Base-by-base conservation (phyloP, 805 yeast genomes). In the Danielozyma ontarioensis region DNA sequence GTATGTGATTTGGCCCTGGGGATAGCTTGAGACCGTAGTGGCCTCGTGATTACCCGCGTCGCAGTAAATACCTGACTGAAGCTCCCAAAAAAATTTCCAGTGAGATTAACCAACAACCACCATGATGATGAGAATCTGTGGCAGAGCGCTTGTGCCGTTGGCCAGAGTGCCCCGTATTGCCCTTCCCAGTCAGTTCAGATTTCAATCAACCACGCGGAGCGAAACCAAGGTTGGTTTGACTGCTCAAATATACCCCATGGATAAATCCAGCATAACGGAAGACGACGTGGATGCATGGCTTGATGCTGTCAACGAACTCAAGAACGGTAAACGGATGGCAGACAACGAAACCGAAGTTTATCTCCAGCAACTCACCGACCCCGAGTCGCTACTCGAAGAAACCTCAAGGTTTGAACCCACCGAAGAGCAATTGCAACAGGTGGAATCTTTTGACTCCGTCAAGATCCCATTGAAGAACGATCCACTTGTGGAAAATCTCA, bases 401-500 rank as follows among this genome's bases (percentile, higher is more conserved):
- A 51, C 54, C 37, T 51, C 45, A 42, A 50, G 55, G 37, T 77
- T 74, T 47, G 74, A 64, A 37, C 89, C 94, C 25, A 64, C 82
- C 3, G 71, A 63, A 23, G 80, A 74, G 45, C 96, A 89, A 57
- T 34, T 74, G 16, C 70, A 64, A 4, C 78, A 86, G 54, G 66
- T 66, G 28, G 76, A 70, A 35, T 56, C 53, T 10, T 60, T 81
- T 32, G 62, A 70, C 37, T 65, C 57, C 26, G 62, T 64, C 39
- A 72, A 76, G 10, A 62, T 86, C 19, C 95, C 96, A 17, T 50
- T 64, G 17, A 67, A 70, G 42, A 61, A 64, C 28, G 93, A 87
- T 47, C 82, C 84, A n/a, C 74, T 80, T 14, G 67, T 89, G 31
- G 79, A 80, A 31, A 80, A 83, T 46, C 76, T 93, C 51, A 80